These are phyloP conservation scores for Fusarium verrucosum DNA, from an alignment of 2,329 filamentous ascomycete species.

Conservation along the genomic window DNA sequence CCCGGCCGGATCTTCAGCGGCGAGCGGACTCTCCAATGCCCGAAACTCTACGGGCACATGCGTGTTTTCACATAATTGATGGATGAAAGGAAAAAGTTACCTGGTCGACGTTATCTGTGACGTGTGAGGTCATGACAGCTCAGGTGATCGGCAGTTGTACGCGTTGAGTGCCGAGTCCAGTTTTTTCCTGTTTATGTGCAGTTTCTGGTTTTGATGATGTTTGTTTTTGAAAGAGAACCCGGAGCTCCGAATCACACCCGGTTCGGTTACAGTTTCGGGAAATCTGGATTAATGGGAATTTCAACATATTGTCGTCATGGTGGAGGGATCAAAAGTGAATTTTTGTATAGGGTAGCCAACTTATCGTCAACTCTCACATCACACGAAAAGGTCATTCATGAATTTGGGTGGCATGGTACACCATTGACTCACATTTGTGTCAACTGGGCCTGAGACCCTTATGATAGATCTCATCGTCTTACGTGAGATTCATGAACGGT, in stretches of 20 bases:
- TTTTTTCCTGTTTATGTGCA: constrained; percentile 23
- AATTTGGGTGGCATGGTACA: background rate
- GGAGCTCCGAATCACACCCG: constrained; percentile 15
- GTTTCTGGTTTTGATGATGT: background rate
- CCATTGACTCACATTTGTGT: background rate
- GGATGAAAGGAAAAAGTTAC: constrained; percentile 2
- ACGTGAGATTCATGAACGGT: constrained; percentile 3
- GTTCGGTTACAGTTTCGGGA: constrained; percentile 7
- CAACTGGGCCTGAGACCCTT: background rate
- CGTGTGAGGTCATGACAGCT: constrained; percentile 23
- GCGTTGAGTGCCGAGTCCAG: constrained; percentile 11
- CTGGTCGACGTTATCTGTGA: constrained; percentile 2
- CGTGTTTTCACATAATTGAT: background rate
- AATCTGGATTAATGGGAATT: background rate
- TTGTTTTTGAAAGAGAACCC: constrained; percentile 12
- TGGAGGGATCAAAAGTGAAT: background rate
- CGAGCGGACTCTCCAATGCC: constrained; percentile 22
- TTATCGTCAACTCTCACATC: background rate
- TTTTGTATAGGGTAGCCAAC: constrained; percentile 15
- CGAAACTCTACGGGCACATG: constrained; percentile 16
- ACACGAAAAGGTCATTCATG: background rate
- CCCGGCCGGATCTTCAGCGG: background rate
- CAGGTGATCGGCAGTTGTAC: constrained; percentile 23
- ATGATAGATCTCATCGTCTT: background rate
- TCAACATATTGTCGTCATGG: constrained; percentile 24